A percentile compares a stretch with the other conserved stretches of the same genome.
Conservation (phyloP, 148 eudicot genomes). For the Rhododendron ovatum region DNA sequence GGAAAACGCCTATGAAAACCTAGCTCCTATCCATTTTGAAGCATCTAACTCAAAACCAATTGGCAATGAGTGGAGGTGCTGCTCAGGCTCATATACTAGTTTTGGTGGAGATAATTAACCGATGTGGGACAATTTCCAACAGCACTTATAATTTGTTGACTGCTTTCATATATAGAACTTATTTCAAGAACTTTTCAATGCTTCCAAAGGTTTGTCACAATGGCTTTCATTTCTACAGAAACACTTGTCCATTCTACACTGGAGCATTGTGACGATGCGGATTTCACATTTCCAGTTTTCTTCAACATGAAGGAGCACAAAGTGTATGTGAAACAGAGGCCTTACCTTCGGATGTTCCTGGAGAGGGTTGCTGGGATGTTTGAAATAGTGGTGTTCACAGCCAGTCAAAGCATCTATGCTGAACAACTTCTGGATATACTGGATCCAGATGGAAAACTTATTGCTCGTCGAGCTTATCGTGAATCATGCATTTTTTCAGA, state of each 20-base stretch:
- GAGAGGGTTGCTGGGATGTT: slow-evolving; percentile 89
- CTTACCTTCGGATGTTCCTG: slow-evolving; percentile 69
- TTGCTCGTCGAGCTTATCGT: slow-evolving; percentile 79
- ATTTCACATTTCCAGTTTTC: slow-evolving; percentile 78
- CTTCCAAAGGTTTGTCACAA: background rate
- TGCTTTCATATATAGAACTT: background rate
- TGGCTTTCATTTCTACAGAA: slow-evolving; percentile 43
- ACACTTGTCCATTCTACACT: slow-evolving; percentile 91
- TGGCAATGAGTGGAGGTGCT: no score
- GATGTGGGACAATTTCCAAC: no score
- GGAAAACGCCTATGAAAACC: no score
- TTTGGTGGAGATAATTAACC: no score
- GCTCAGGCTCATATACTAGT: no score
- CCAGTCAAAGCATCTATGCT: slow-evolving; percentile 96
- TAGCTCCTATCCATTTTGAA: no score
- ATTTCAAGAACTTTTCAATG: background rate
- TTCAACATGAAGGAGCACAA: slow-evolving; percentile 78
- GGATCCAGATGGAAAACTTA: slow-evolving; percentile 78
- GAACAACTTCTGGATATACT: slow-evolving; percentile 76
- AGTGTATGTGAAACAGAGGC: slow-evolving; percentile 87
- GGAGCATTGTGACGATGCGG: slow-evolving; percentile 78
- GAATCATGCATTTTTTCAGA: slow-evolving; percentile 89
- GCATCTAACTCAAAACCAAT: no score
- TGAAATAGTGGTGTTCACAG: slow-evolving; percentile 85
- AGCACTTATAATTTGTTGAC: background rate